A percentile compares a stretch with the other conserved stretches of the same genome.
phyloP scores from a whole-genome alignment of 169 alveolate genomes.

The Theileria sp. region DNA sequence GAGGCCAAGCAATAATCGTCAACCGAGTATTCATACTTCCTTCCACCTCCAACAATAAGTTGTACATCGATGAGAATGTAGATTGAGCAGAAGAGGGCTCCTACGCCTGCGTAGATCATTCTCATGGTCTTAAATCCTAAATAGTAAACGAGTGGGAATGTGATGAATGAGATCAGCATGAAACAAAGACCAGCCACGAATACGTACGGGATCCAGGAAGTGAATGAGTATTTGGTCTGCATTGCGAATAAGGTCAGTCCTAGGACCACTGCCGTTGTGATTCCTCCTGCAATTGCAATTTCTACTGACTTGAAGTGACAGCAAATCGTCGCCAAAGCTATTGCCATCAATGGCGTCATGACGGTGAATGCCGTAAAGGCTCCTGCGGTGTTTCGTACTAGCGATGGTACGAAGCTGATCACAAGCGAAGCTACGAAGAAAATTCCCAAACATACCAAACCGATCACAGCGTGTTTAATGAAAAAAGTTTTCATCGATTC shows the following conservation, averaged over 20 bases:
- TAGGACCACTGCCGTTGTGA: slow-evolving; percentile 38
- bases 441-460: not conserved
- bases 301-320: slow-evolving; percentile 21
- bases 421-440: slow-evolving; percentile 28
- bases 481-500: slow-evolving; percentile 17
- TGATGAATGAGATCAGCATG: slow-evolving; percentile 10
- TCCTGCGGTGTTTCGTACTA: slow-evolving; percentile 20
- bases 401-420: slow-evolving; percentile 25
- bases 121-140: not conserved
- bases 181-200: slow-evolving; percentile 7
- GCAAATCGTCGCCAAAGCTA: slow-evolving; percentile 23
- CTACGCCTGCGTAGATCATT: slow-evolving; percentile 56
- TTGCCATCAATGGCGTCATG: slow-evolving; percentile 48
- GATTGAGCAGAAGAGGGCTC: slow-evolving; percentile 74
- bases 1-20: slow-evolving; percentile 93
- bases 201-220: slow-evolving; percentile 21
- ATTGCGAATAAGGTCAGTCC: slow-evolving; percentile 28
- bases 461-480: not conserved
- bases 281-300: slow-evolving; percentile 48
- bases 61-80: slow-evolving; percentile 88
- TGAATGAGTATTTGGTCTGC: slow-evolving; percentile 59
- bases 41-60: slow-evolving; percentile 87
- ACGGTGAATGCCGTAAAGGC: not conserved
- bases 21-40: slow-evolving; percentile 81
- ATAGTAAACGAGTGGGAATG: slow-evolving; percentile 3